Evolutionary conservation across 352 stramenopile genomes (phyloP).

Genomic region (Phytophthora ohioensis): DNA sequence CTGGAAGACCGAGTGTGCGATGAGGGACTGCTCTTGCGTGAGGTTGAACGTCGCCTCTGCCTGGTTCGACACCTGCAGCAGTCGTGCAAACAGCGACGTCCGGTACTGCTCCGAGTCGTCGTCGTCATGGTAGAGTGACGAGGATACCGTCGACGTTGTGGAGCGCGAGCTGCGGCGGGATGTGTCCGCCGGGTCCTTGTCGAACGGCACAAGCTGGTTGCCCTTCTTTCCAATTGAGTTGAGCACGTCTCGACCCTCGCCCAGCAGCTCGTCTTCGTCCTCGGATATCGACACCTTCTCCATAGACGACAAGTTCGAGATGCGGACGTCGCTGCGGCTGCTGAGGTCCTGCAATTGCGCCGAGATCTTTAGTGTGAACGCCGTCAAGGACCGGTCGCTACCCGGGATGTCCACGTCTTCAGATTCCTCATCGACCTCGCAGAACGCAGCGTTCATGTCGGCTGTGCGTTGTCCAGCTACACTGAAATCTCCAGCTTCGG

Average conservation of each 20-base stretch:
- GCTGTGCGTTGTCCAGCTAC: slow-evolving; percentile 12
- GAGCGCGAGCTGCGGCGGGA: slow-evolving; percentile 41
- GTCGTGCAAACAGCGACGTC: slow-evolving; percentile 46
- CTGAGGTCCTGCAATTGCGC: slow-evolving; percentile 39
- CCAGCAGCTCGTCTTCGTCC: slow-evolving; percentile 42
- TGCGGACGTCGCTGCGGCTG: slow-evolving; percentile 27
- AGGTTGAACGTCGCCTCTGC: slow-evolving; percentile 56
- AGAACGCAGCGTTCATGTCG: slow-evolving; percentile 24
- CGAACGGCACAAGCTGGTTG: slow-evolving; percentile 21
- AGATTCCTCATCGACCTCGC: slow-evolving; percentile 18
- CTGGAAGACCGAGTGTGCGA: slow-evolving; percentile 43
- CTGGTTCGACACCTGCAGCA: slow-evolving; percentile 49
- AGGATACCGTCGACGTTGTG: slow-evolving; percentile 42
- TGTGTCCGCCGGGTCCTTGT: slow-evolving; percentile 35
- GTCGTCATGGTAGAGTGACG: slow-evolving; percentile 37
- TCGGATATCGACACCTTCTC: slow-evolving; percentile 42
- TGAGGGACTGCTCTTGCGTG: slow-evolving; percentile 47
- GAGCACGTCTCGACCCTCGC: slow-evolving; percentile 42
- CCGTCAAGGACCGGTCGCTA: slow-evolving; percentile 40
- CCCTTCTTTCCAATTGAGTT: slow-evolving; percentile 50
- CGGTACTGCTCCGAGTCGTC: slow-evolving; percentile 43
- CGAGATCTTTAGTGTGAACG: slow-evolving; percentile 46
- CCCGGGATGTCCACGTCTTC: slow-evolving; percentile 38
- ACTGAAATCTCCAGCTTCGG: slow-evolving; percentile 16
- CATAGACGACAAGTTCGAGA: slow-evolving; percentile 45